Conservation (phyloP, 176 grass and related monocot genomes). For the Tillandsia leiboldiana region DNA sequence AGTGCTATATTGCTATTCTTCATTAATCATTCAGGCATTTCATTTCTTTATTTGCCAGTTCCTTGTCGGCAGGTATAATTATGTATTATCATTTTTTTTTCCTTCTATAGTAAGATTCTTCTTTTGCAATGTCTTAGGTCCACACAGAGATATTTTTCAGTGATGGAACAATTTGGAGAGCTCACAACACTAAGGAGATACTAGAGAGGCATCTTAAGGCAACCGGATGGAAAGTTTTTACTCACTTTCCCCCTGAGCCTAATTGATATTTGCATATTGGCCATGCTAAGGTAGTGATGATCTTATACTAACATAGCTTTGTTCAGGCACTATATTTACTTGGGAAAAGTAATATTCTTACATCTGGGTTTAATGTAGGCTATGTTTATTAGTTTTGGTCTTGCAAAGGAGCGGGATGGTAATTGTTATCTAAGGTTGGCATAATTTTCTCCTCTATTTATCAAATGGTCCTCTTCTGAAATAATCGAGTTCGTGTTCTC, state of each 20-base stretch:
- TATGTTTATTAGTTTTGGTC: slow-evolving; percentile 98
- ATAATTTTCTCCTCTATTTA: neutral
- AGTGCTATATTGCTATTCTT: too few relatives aligned
- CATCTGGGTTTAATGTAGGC: slow-evolving; percentile 50
- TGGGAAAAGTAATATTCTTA: slow-evolving; percentile 25
- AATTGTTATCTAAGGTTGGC: slow-evolving; percentile 86
- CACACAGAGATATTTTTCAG: slow-evolving; percentile 97
- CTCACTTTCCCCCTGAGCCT: slow-evolving; percentile 92
- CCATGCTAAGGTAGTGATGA: slow-evolving; percentile 75
- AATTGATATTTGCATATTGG: slow-evolving; percentile 98
- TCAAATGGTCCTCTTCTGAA: neutral
- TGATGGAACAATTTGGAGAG: slow-evolving; percentile 82
- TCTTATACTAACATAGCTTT: slow-evolving; percentile 8
- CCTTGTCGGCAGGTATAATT: too few relatives aligned
- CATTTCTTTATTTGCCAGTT: too few relatives aligned
- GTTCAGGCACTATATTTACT: slow-evolving; percentile 14
- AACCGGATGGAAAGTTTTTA: slow-evolving; percentile 94
- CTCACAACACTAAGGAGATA: slow-evolving; percentile 72
- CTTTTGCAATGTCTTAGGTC: slow-evolving; percentile 36
- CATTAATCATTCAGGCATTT: too few relatives aligned
- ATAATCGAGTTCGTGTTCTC: neutral
- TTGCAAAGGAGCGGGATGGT: slow-evolving; percentile 86
- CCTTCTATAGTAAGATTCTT: slow-evolving; percentile 6
- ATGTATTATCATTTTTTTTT: slow-evolving; percentile 1
- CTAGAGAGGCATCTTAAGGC: slow-evolving; percentile 77